These are phyloP conservation scores for Lojkania enalia DNA, from an alignment of 2,329 filamentous ascomycete genomes.

Conservation along the genomic window DNA sequence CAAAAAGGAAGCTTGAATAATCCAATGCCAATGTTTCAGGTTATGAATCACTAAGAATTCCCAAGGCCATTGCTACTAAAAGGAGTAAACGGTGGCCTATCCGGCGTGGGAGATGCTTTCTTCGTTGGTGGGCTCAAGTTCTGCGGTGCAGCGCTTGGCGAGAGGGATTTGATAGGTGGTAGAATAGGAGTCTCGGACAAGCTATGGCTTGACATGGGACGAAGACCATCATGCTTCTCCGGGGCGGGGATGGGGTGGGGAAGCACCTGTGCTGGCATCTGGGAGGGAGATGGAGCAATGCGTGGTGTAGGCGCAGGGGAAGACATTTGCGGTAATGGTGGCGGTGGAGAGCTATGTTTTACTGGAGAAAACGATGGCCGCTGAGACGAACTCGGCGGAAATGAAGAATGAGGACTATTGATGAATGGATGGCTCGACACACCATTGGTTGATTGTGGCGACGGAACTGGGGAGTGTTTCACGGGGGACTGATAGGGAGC, in stretches of 20 bases:
- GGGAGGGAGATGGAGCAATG: constrained; percentile 34
- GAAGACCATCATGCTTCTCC: constrained; percentile 50
- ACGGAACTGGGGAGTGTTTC: constrained; percentile 40
- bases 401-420: constrained; percentile 52
- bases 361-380: constrained; percentile 43
- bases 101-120: constrained; percentile 38
- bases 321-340: constrained; percentile 37
- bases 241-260: constrained; percentile 48
- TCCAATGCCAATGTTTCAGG: no score
- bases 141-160: constrained; percentile 60
- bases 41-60: no score
- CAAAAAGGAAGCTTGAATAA: no score
- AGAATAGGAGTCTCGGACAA: constrained; percentile 52
- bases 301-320: constrained; percentile 30
- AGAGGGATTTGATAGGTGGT: constrained; percentile 61
- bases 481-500: constrained; percentile 34
- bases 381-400: constrained; percentile 41
- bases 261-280: constrained; percentile 39
- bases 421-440: constrained; percentile 38
- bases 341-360: constrained; percentile 46
- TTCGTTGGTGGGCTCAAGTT: constrained; percentile 66
- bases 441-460: constrained; percentile 38
- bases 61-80: constrained; percentile 13
- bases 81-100: constrained; percentile 16
- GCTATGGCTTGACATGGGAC: constrained; percentile 37